phyloP scores from a whole-genome alignment of 1,284 basidiomycete species.

The Heterobasidion occidentale region DNA sequence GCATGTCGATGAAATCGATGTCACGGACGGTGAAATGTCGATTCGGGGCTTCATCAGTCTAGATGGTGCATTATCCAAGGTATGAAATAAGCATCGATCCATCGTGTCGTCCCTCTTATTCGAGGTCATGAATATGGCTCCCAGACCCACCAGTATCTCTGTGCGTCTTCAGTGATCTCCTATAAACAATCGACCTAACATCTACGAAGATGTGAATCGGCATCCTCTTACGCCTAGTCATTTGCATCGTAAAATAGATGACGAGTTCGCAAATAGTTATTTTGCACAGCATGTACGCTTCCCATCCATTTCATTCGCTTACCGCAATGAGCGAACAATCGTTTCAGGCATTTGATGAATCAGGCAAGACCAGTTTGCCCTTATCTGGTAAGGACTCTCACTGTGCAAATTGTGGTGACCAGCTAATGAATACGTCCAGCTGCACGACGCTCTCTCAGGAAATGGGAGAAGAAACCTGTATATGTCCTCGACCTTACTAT shows the following conservation, averaged over 20 bases:
- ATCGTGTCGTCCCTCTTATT: background rate
- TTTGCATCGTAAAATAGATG: slow-evolving; percentile 63
- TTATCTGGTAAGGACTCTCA: slow-evolving; percentile 32
- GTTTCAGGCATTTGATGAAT: slow-evolving; percentile 55
- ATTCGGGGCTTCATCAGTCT: slow-evolving; percentile 80
- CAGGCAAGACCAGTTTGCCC: slow-evolving; percentile 37
- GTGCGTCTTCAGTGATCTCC: slow-evolving; percentile 33
- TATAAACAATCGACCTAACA: background rate
- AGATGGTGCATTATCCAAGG: slow-evolving; percentile 67
- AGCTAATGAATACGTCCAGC: slow-evolving; percentile 23
- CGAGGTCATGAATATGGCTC: slow-evolving; percentile 8
- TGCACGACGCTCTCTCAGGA: slow-evolving; percentile 62
- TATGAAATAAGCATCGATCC: slow-evolving; percentile 20
- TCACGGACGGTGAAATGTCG: slow-evolving; percentile 39
- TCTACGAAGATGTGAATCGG: slow-evolving; percentile 67
- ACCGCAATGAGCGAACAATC: background rate
- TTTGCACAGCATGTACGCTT: slow-evolving; percentile 37
- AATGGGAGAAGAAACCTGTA: slow-evolving; percentile 68
- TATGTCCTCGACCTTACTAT: slow-evolving; percentile 75
- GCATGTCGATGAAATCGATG: slow-evolving; percentile 62
- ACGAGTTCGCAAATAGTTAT: slow-evolving; percentile 55
- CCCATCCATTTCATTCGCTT: background rate
- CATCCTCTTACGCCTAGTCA: slow-evolving; percentile 65
- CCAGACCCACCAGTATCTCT: slow-evolving; percentile 78
- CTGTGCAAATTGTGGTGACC: background rate